Evolutionary conservation across 2,329 filamentous ascomycete species (phyloP), one percentile per base, ranked within the genome.

Genomic region (Paraphoma chrysanthemicola): DNA sequence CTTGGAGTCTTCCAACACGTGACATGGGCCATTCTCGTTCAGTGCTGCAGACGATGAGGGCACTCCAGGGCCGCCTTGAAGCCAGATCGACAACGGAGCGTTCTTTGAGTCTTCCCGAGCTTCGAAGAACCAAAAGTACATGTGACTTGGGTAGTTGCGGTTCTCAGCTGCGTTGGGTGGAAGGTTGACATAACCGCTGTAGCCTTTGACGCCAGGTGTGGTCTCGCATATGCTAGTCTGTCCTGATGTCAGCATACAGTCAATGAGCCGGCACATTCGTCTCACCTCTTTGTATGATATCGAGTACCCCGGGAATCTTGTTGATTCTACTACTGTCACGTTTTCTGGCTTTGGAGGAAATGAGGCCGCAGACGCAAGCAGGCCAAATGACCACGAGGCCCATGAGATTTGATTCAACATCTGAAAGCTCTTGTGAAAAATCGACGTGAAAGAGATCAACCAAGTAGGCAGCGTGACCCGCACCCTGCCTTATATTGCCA

Each of bases 101-200:
- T 81, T 81, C 8, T 69, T 62, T 1, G 85, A 78, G 64, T 84
- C 78, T 44, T 84, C 80, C 8, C 85, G 77, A 2, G 85, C 79
- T 58, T 86, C 83, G 63, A 88, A 87, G 67, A 86, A 88, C 83
- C 84, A 86, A 69, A 88, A 88, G 70, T 86, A 88, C 42, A 81
- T 85, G 65, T 84, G 83, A 51, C 83, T 82, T 6, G 79, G 73
- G 55, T 83, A 84, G 11, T 79, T 68, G 54, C 82, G 79, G 30
- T 59, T 46, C 14, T 64, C 57, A 6, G 64, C 42, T 3, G 78
- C 73, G 31, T 75, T 76, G 1, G 80, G 78, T 2, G 82, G 82
- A 2, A 87, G 77, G 67, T 84, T 80, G 29, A 87, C 80, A 60
- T 86, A 87, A 23, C 85, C 85, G 2, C 82, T 80, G 70, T 86